These are phyloP conservation scores for Sambucus nigra DNA, from an alignment of 129 eudicot species.

Conservation along the genomic window DNA sequence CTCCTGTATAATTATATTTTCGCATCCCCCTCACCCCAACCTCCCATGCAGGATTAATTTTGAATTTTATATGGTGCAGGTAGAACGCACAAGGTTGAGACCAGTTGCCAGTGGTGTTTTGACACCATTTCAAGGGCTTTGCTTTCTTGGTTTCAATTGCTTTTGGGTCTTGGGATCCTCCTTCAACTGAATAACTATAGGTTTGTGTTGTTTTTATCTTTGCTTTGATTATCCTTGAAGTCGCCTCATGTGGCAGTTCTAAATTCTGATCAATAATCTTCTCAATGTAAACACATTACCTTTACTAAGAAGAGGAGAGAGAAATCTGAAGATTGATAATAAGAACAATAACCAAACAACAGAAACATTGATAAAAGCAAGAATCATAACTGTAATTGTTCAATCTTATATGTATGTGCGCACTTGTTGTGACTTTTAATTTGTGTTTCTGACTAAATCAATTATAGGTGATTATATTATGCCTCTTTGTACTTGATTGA, in stretches of 20 bases:
- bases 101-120: slow-evolving; percentile 93
- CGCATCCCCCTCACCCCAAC: background rate
- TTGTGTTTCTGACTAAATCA: background rate
- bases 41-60: background rate
- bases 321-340: too few species aligned
- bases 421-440: background rate
- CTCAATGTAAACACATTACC: too few species aligned
- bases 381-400: slow-evolving; percentile 1
- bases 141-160: slow-evolving; percentile 83
- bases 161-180: slow-evolving; percentile 90
- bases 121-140: slow-evolving; percentile 76
- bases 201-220: slow-evolving; percentile 24
- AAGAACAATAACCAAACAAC: too few species aligned
- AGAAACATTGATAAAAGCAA: too few species aligned
- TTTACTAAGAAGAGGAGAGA: too few species aligned
- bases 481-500: background rate
- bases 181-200: slow-evolving; percentile 83
- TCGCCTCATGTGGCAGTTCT: background rate
- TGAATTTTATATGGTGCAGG: slow-evolving; percentile 41
- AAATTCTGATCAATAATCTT: background rate
- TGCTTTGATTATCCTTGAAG: slow-evolving; percentile 6
- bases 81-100: slow-evolving; percentile 80
- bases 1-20: too few species aligned
- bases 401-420: background rate
- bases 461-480: background rate